A percentile compares a stretch with the other conserved stretches of the same genome.
Evolutionary conservation across 2,329 filamentous ascomycete genomes (phyloP).

Genomic region (Pseudopyricularia cyperi): DNA sequence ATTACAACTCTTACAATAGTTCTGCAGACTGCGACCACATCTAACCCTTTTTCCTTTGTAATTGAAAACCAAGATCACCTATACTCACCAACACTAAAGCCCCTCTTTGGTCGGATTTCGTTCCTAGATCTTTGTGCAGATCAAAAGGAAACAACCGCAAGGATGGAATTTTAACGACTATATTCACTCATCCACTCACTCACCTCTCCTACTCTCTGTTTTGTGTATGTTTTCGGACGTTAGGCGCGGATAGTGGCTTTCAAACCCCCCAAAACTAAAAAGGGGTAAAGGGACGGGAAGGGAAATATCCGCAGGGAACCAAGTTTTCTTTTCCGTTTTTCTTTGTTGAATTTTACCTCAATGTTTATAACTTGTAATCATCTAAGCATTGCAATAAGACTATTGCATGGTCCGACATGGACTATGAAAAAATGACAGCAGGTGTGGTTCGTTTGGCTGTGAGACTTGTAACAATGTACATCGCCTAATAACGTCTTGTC

Average conservation of each 20-base stretch:
- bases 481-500: no score
- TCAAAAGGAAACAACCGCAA: not conserved
- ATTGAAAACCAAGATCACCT: not conserved
- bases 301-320: not conserved
- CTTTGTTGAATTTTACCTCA: constrained; percentile 1
- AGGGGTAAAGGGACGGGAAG: not conserved
- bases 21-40: not conserved
- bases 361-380: not conserved
- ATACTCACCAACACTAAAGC: not conserved
- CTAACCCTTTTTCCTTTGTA: not conserved
- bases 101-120: not conserved
- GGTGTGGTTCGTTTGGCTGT: not conserved
- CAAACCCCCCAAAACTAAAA: not conserved
- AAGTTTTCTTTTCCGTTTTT: not conserved
- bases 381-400: not conserved
- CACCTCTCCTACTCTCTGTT: not conserved
- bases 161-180: not conserved
- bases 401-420: not conserved
- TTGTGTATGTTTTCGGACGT: not conserved
- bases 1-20: not conserved
- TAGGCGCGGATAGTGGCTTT: not conserved
- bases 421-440: not conserved
- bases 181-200: not conserved
- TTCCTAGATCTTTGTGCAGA: not conserved
- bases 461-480: no score